These are phyloP conservation scores for Ophiostoma populinum DNA, from an alignment of 2,329 filamentous ascomycete genomes.

Conservation along the genomic window DNA sequence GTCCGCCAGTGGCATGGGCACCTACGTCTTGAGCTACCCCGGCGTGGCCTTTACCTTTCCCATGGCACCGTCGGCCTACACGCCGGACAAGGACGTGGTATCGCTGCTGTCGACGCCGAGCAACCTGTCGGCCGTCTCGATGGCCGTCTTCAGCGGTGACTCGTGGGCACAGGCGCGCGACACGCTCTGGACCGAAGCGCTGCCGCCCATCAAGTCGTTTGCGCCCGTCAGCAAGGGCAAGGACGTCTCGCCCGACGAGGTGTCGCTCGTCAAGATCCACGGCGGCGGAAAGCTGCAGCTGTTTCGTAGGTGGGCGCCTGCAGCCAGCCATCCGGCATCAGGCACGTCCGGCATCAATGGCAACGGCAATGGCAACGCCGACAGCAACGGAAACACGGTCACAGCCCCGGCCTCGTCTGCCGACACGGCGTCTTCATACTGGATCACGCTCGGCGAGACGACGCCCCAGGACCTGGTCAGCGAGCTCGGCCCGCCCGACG, in stretches of 20 bases:
- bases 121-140: constrained; percentile 59
- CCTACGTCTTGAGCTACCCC: constrained; percentile 84
- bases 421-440: constrained; percentile 24
- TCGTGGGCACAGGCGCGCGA: constrained; percentile 78
- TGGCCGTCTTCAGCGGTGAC: constrained; percentile 79
- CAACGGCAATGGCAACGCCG: background rate
- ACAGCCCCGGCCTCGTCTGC: background rate
- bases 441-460: constrained; percentile 66
- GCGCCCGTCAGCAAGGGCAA: constrained; percentile 51
- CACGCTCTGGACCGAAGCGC: constrained; percentile 56
- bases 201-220: constrained; percentile 58
- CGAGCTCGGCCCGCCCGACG: constrained; percentile 82
- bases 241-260: constrained; percentile 73
- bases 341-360: background rate
- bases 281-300: constrained; percentile 67
- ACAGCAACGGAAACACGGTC: background rate
- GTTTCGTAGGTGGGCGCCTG: constrained; percentile 54
- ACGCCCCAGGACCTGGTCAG: constrained; percentile 82
- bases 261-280: constrained; percentile 63
- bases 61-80: constrained; percentile 56
- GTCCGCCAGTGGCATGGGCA: constrained; percentile 44
- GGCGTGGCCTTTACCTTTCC: constrained; percentile 89
- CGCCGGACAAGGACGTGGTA: constrained; percentile 63
- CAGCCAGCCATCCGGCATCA: too few species aligned
- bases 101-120: constrained; percentile 65